Evolutionary conservation across 1,139 yeast species (phyloP), one percentile per base, ranked within the genome.

Genomic region (Entelexis sorbosivorans): DNA sequence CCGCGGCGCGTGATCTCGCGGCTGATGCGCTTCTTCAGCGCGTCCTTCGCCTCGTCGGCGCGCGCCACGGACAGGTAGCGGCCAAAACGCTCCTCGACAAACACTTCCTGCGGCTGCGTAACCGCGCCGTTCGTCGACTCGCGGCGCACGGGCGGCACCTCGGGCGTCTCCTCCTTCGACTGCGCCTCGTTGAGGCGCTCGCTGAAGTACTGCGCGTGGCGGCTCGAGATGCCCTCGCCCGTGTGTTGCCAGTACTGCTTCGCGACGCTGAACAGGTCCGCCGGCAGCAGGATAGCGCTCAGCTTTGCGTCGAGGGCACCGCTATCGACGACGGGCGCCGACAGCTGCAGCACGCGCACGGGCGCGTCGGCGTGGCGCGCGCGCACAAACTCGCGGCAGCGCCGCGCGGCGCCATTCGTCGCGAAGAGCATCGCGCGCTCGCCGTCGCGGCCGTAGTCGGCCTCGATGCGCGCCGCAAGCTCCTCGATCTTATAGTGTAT

Each of bases 231-330:
- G 13, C 96, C 96, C 66, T 91, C 97, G 32, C 98, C 98, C 0
- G 95, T 73, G 62, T 89, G 96, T 64, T 89, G 96, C 98, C 98
- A 91, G 68, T 85, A 91, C 60, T 79, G 79, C 64, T 87, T 88
- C 33, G 93, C 91, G 6, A 83, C 64, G 1, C 77, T 66, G 58
- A 72, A 79, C 48, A 76, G 77, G 2, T 68, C 63, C 2, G 73
- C 70, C 0, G 86, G 86, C 61, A 82, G 81, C 59, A 91, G 83
- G 2, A 87, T 86, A 31, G 80, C 84, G 0, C 91, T 84, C 53
- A 79, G 72, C 53, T 75, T 75, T 2, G 75, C 79, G 13, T 59
- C 61, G 11, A 56, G 44, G 17, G 52, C 8, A 8, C 59, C 61
- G 22, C 68, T 73, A 34, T 69, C 67, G 1, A 91, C 89, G 14